phyloP scores from a whole-genome alignment of 1,139 yeast species.

The Pneumocystis carinii region DNA sequence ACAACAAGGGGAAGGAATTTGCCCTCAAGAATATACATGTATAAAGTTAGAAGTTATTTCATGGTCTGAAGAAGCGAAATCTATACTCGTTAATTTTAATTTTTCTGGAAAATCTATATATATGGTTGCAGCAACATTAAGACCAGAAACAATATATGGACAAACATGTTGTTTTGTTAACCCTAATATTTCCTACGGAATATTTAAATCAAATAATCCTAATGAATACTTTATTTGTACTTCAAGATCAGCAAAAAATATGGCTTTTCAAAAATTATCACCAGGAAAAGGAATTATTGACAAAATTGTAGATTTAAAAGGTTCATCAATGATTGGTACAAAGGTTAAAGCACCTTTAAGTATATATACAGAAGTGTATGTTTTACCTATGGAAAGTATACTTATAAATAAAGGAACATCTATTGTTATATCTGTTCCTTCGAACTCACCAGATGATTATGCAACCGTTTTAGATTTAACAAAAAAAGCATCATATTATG shows the following conservation, averaged over 20 bases:
- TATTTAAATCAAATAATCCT: conserved; percentile 71
- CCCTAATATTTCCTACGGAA: conserved; percentile 83
- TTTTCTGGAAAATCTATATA: conserved; percentile 43
- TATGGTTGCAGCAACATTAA: conserved; percentile 89
- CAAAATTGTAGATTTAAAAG: conserved; percentile 46
- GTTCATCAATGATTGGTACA: conserved; percentile 69
- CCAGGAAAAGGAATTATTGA: conserved; percentile 71
- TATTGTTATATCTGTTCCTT: conserved; percentile 96
- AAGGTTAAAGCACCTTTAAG: conserved; percentile 78
- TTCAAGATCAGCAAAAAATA: conserved; percentile 94
- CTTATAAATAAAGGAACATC: conserved; percentile 95
- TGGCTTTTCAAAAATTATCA: conserved; percentile 87
- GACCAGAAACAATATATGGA: conserved; percentile 99
- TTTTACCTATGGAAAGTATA: conserved; percentile 95
- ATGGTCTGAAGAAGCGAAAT: conserved; percentile 40
- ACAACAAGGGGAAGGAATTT: conserved; percentile 90
- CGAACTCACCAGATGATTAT: conserved; percentile 95
- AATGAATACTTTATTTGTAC: conserved; percentile 70
- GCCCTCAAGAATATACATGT: conserved; percentile 92
- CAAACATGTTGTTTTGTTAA: conserved; percentile 97
- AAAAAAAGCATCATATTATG: conserved; percentile 84
- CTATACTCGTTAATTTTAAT: conserved; percentile 26
- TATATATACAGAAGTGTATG: conserved; percentile 51
- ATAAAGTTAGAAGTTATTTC: conserved; percentile 66
- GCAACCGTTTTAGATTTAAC: conserved; percentile 70